A percentile compares a stretch with the other conserved stretches of the same genome.
Conservation (phyloP, 306 rosid species). For the Clitoria ternatea region DNA sequence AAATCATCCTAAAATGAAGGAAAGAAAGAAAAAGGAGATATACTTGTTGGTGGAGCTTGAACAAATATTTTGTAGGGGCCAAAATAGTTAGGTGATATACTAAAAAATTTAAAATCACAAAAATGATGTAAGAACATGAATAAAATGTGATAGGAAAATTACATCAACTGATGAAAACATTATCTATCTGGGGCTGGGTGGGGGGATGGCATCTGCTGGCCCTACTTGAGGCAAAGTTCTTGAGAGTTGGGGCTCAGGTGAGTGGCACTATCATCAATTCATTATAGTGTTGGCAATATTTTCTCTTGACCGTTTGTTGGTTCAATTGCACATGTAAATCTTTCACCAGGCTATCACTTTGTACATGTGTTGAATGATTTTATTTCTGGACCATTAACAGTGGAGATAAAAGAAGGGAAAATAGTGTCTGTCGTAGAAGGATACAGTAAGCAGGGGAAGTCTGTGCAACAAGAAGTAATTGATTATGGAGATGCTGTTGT, state of each 20-base stretch:
- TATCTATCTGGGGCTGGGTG: no score
- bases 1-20: neutral
- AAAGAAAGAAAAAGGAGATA: neutral
- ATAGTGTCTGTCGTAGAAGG: slow-evolving; percentile 58
- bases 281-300: neutral
- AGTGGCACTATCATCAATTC: neutral
- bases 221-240: neutral
- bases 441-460: slow-evolving; percentile 38
- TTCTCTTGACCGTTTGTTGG: slow-evolving; percentile 1
- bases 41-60: no score
- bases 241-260: neutral
- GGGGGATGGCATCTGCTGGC: no score
- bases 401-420: slow-evolving; percentile 78
- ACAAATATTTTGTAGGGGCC: no score
- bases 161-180: no score
- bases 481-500: slow-evolving; percentile 83
- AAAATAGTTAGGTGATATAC: no score
- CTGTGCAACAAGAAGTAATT: slow-evolving; percentile 39
- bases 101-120: no score
- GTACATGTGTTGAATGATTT: neutral
- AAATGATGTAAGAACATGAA: no score
- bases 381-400: slow-evolving; percentile 39
- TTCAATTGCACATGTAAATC: neutral
- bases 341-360: neutral
- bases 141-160: no score